Base-by-base conservation (phyloP, 306 rosid genomes). In the Acacia confusa region DNA sequence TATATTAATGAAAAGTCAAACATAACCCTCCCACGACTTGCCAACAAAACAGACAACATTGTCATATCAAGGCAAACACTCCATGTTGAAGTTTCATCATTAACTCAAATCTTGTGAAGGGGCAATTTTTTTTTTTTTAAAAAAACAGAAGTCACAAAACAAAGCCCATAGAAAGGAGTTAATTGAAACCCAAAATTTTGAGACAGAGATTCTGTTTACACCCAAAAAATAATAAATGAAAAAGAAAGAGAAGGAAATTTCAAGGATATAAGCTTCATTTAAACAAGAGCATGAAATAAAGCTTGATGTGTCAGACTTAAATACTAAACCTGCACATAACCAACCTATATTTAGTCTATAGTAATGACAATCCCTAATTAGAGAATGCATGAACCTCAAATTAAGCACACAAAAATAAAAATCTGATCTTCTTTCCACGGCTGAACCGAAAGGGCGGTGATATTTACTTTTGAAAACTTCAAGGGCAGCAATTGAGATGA, bases 381-480 rank as follows among this genome's bases (percentile, higher is more conserved):
- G 63, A 78, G 28, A 68, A 24, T 15, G 27, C 5, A 14, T 32
- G 47, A 65, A 77, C 20, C 73, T 7, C 9, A 32, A 52, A 74
- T n/a, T 12, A 11, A 11, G 1, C 0, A n/a, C n/a, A n/a, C 0
- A 13, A 61, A 2, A 3, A 16, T n/a, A n/a, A 45, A 10, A 30
- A 44, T 19, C 2, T 43, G 43, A 32, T 24, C 44, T 24, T 24
- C 28, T 24, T n/a, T 28, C 43, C 5, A 28, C 50, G 9, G 44
- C 36, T 48, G 36, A 47, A 0, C 9, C 7, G 27, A 17, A 72
- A 28, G 28, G 24, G 22, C 3, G 32, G 75, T 5, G 40, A 64
- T 14, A 30, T 28, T 66, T 78, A 78, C 81, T 74, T 78, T 34
- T 3, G 65, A 66, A 36, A 57, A 3, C 61, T 72, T 27, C 24